Percentiles rank a stretch among this genome's conserved stretches.
These are phyloP conservation scores for Gnetum montanum DNA, from an alignment of 75 land plant species.

Conservation along the genomic window DNA sequence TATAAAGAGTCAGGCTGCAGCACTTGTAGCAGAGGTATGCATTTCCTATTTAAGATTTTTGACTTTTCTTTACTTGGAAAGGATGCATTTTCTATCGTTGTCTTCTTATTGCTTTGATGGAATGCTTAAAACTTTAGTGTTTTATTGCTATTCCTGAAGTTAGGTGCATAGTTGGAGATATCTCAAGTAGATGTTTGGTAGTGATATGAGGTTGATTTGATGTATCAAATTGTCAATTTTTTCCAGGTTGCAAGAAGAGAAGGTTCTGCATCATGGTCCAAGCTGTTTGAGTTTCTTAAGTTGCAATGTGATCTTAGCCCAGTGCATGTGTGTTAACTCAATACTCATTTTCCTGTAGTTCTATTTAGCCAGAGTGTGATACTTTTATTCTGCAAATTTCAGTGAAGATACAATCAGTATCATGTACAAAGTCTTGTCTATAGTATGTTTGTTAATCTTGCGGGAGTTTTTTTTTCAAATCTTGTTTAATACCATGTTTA, in stretches of 20 bases:
- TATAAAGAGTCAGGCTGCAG: constrained; percentile 95
- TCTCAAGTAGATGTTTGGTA: no score
- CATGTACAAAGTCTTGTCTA: no score
- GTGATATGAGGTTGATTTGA: no score
- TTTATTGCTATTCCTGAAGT: no score
- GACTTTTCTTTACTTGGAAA: not conserved
- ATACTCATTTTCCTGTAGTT: not conserved
- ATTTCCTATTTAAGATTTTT: not conserved
- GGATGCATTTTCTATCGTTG: no score
- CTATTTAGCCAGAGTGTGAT: not conserved
- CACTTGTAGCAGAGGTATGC: constrained; percentile 93
- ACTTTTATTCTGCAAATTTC: no score
- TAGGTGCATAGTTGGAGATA: no score
- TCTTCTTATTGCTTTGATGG: no score
- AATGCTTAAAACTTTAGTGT: no score
- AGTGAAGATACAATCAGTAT: no score
- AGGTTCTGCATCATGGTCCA: constrained; percentile 60
- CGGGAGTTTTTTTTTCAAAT: not conserved
- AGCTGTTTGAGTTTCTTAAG: constrained; percentile 46
- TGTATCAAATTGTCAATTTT: constrained; percentile 9
- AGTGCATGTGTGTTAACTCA: constrained; percentile 51
- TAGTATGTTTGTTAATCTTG: not conserved
- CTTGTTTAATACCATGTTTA: constrained; percentile 2
- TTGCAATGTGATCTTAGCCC: constrained; percentile 55
- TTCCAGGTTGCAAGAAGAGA: constrained; percentile 87